These are phyloP conservation scores for Coemansia sp. DNA, from an alignment of 192 early-diverging fungal species.

Conservation along the genomic window DNA sequence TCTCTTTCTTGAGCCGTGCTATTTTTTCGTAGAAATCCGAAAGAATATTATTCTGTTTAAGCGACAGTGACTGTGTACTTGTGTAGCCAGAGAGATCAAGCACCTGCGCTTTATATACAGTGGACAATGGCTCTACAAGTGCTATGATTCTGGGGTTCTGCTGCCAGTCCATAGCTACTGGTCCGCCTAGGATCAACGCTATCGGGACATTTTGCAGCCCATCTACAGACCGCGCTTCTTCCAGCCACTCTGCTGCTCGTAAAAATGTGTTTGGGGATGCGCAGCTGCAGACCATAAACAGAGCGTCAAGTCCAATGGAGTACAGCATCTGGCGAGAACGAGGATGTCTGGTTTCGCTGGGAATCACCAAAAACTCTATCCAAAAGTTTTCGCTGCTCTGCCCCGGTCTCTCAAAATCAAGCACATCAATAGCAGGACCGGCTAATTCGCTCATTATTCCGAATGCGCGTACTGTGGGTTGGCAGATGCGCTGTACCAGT, in stretches of 20 bases:
- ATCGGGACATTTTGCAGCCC: constrained; percentile 19
- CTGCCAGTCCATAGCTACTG: constrained; percentile 26
- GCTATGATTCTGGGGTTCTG: constrained; percentile 10
- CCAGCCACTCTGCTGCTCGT: constrained; percentile 45
- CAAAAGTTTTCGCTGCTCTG: constrained; percentile 15
- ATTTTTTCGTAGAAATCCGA: constrained; percentile 9
- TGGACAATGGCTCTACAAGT: constrained; percentile 28
- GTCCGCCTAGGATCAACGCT: constrained; percentile 44
- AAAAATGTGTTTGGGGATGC: constrained; percentile 27
- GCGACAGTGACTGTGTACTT: not conserved
- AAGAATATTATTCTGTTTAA: not conserved
- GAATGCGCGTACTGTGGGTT: constrained; percentile 5
- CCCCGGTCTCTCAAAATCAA: constrained; percentile 21
- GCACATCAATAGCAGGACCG: constrained; percentile 37
- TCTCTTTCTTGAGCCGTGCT: not conserved
- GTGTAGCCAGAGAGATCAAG: constrained; percentile 41
- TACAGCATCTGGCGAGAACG: constrained; percentile 51
- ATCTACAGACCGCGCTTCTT: constrained; percentile 19
- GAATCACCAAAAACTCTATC: constrained; percentile 46
- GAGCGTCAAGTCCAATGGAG: constrained; percentile 32
- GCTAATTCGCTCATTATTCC: constrained; percentile 6
- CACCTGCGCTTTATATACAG: constrained; percentile 20
- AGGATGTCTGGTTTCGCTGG: constrained; percentile 44
- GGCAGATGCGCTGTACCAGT: constrained; percentile 45
- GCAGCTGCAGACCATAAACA: constrained; percentile 46